Evolutionary conservation across 306 rosid genomes (phyloP).

Genomic region (Vigna radiata): DNA sequence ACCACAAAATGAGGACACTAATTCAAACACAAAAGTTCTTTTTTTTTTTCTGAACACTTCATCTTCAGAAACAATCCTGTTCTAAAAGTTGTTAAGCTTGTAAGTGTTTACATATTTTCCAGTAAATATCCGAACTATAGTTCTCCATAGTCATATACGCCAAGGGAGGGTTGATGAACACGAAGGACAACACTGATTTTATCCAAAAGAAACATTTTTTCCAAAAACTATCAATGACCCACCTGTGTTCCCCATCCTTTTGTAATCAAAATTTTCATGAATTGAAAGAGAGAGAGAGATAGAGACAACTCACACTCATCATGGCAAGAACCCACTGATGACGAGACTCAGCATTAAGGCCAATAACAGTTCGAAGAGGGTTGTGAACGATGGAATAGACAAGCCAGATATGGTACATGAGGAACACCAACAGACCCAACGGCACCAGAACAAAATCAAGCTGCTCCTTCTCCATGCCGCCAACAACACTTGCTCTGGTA

Average conservation of each 20-base stretch:
- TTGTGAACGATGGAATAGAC: slow-evolving; percentile 47
- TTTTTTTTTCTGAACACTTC: background rate
- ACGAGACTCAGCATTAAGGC: slow-evolving; percentile 75
- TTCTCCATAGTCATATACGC: too few species aligned
- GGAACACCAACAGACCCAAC: slow-evolving; percentile 64
- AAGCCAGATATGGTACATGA: slow-evolving; percentile 70
- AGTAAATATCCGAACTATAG: too few species aligned
- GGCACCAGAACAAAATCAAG: slow-evolving; percentile 71
- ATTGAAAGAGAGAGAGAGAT: background rate
- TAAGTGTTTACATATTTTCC: background rate
- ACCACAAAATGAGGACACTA: background rate
- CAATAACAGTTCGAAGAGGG: slow-evolving; percentile 78
- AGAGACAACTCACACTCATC: slow-evolving; percentile 68
- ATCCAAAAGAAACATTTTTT: background rate
- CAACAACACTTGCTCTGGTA: slow-evolving; percentile 5
- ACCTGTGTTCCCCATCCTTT: background rate
- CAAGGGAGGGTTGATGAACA: background rate
- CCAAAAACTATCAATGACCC: slow-evolving; percentile 4
- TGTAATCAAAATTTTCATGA: background rate
- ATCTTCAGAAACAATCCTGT: background rate
- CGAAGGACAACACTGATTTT: background rate
- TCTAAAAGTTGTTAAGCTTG: background rate
- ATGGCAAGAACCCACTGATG: slow-evolving; percentile 77
- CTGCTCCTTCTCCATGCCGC: slow-evolving; percentile 48
- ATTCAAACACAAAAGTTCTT: background rate